Conservation (phyloP, 148 eudicot genomes). For the Amaranthus hypochondriacus region DNA sequence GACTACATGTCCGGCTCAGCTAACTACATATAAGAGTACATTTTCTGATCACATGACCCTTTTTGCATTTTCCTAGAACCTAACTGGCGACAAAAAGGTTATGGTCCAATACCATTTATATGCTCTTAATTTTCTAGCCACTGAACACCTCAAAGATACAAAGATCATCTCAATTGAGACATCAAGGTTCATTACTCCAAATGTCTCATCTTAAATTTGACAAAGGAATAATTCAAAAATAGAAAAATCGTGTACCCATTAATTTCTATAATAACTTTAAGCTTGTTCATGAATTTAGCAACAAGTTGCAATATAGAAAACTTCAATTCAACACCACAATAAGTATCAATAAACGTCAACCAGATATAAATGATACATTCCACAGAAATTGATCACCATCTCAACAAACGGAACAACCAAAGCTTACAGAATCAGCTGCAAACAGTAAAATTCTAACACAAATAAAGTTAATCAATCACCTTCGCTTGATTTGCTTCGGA, state of each 20-base stretch:
- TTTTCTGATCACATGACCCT: too few species aligned
- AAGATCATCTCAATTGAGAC: not conserved
- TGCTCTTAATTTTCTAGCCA: not conserved
- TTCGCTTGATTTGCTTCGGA: slow-evolving; percentile 47
- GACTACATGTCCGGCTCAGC: not conserved
- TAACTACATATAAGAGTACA: too few species aligned
- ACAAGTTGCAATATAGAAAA: not conserved
- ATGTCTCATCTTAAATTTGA: not conserved
- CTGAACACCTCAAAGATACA: not conserved
- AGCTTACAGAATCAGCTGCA: not conserved
- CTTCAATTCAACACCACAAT: not conserved
- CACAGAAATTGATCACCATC: not conserved
- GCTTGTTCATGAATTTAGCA: not conserved
- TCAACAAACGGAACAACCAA: not conserved
- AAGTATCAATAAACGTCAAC: not conserved
- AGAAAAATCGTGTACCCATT: not conserved
- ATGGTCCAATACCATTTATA: not conserved
- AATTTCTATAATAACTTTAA: too few species aligned
- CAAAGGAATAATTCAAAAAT: not conserved
- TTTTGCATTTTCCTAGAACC: not conserved
- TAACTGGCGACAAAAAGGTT: not conserved
- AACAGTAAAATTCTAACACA: not conserved
- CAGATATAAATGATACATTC: not conserved
- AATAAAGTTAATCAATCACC: slow-evolving; percentile 34
- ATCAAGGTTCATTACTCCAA: not conserved